phyloP scores from a whole-genome alignment of 31 red algal species.

The Asparagopsis taxiformis region DNA sequence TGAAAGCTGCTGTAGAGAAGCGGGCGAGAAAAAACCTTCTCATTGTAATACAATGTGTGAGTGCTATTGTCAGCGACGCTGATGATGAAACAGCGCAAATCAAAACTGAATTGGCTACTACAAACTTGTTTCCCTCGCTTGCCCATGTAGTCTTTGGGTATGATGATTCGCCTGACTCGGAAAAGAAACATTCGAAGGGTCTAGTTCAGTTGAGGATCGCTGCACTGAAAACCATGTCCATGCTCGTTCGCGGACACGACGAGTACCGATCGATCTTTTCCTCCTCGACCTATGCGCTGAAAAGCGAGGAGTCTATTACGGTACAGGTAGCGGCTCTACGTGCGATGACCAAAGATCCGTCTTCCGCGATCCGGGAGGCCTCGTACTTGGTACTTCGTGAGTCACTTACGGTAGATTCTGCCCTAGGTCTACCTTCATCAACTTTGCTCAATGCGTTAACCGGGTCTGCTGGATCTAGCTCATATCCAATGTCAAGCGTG shows the following conservation, averaged over 20 bases:
- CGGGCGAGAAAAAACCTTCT: slow-evolving; percentile 56
- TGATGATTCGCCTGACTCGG: not conserved
- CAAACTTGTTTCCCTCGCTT: slow-evolving; percentile 29
- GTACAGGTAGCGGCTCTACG: slow-evolving; percentile 38
- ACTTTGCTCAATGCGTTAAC: slow-evolving; percentile 45
- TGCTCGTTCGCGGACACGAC: slow-evolving; percentile 53
- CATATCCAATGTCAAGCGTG: slow-evolving; percentile 13
- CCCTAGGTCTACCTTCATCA: slow-evolving; percentile 52
- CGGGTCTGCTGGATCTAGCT: slow-evolving; percentile 5
- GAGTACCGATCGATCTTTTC: slow-evolving; percentile 43
- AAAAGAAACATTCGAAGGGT: not conserved
- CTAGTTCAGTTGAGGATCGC: slow-evolving; percentile 30
- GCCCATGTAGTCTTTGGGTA: slow-evolving; percentile 12
- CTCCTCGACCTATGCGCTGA: slow-evolving; percentile 7
- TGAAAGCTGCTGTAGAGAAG: slow-evolving; percentile 35
- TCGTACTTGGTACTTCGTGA: slow-evolving; percentile 37
- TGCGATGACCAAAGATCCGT: slow-evolving; percentile 37
- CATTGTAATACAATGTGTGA: slow-evolving; percentile 55
- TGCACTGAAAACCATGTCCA: slow-evolving; percentile 34
- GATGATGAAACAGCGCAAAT: slow-evolving; percentile 36
- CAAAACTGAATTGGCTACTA: slow-evolving; percentile 47
- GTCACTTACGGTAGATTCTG: slow-evolving; percentile 45
- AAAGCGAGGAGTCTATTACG: slow-evolving; percentile 3
- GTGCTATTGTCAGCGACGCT: slow-evolving; percentile 34
- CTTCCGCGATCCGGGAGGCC: slow-evolving; percentile 61